Conservation (phyloP, 495 filamentous ascomycete genomes). For the Aspergillus haitiensis region DNA sequence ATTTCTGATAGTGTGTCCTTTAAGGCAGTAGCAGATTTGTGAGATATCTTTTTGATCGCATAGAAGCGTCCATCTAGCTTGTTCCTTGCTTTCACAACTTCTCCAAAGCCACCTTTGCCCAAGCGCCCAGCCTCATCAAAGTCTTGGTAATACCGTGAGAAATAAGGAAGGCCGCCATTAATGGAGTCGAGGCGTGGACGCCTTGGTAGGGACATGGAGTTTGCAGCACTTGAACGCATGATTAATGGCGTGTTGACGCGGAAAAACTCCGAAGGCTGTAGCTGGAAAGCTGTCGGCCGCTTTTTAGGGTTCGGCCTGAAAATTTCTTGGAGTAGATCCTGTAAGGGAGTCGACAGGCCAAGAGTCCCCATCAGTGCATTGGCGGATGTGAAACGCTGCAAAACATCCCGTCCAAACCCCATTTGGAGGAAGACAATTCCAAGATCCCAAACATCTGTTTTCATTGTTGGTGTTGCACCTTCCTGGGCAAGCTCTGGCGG, state of each 20-base stretch:
- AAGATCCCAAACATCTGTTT: slow-evolving; percentile 93
- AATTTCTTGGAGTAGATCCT: slow-evolving; percentile 76
- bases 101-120: slow-evolving; percentile 92
- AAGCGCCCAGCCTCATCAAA: slow-evolving; percentile 86
- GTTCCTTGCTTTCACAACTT: slow-evolving; percentile 95
- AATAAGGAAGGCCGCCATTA: slow-evolving; percentile 33
- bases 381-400: slow-evolving; percentile 76
- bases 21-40: slow-evolving; percentile 73
- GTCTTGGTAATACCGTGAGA: slow-evolving; percentile 79
- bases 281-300: slow-evolving; percentile 82
- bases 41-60: slow-evolving; percentile 93
- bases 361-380: slow-evolving; percentile 60
- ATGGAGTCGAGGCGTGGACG: slow-evolving; percentile 51
- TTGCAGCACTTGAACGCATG: slow-evolving; percentile 37
- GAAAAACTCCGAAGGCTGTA: slow-evolving; percentile 85
- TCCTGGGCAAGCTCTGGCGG: slow-evolving; percentile 73
- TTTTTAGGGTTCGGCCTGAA: slow-evolving; percentile 83
- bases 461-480: slow-evolving; percentile 62
- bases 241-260: slow-evolving; percentile 56
- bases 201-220: slow-evolving; percentile 42
- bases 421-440: slow-evolving; percentile 89
- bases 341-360: slow-evolving; percentile 69
- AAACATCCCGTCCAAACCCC: slow-evolving; percentile 80
- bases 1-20: slow-evolving; percentile 90
- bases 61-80: slow-evolving; percentile 91